Conservation (phyloP, 148 eudicot genomes). For the Amaranthus hypochondriacus region DNA sequence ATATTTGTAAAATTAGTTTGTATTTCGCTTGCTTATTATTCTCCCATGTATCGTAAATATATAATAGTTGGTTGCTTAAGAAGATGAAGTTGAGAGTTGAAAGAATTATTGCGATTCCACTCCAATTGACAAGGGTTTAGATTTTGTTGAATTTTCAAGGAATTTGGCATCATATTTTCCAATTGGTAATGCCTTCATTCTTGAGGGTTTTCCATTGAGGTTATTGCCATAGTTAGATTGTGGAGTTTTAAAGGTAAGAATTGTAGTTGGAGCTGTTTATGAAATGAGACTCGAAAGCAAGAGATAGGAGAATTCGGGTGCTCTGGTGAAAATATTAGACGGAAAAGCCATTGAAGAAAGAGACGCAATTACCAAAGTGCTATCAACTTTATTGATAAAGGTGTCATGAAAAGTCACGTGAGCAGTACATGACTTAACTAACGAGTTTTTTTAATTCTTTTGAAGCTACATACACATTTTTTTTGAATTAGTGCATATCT, state of each 20-base stretch:
- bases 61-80: conserved; percentile 35
- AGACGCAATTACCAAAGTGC: conserved; percentile 59
- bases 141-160: conserved; percentile 46
- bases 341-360: conserved; percentile 77
- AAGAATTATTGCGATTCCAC: conserved; percentile 69
- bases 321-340: conserved; percentile 58
- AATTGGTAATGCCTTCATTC: conserved; percentile 46
- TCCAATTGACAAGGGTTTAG: conserved; percentile 34
- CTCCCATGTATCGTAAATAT: too few relatives aligned
- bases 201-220: conserved; percentile 44
- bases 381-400: conserved; percentile 35
- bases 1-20: too few relatives aligned
- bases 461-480: too few relatives aligned
- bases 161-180: conserved; percentile 44
- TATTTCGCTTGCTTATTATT: too few relatives aligned
- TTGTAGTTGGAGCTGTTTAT: conserved; percentile 53
- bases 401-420: too few relatives aligned
- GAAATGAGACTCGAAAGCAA: conserved; percentile 51
- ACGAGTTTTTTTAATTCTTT: too few relatives aligned
- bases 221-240: conserved; percentile 43
- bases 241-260: conserved; percentile 65
- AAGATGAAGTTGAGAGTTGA: conserved; percentile 66
- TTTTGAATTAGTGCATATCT: too few relatives aligned
- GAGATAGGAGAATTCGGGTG: conserved; percentile 72
- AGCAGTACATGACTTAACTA: too few relatives aligned